These are phyloP conservation scores for Ploettnerulaceae sp. DNA, from an alignment of 2,329 filamentous ascomycete genomes.

Conservation along the genomic window DNA sequence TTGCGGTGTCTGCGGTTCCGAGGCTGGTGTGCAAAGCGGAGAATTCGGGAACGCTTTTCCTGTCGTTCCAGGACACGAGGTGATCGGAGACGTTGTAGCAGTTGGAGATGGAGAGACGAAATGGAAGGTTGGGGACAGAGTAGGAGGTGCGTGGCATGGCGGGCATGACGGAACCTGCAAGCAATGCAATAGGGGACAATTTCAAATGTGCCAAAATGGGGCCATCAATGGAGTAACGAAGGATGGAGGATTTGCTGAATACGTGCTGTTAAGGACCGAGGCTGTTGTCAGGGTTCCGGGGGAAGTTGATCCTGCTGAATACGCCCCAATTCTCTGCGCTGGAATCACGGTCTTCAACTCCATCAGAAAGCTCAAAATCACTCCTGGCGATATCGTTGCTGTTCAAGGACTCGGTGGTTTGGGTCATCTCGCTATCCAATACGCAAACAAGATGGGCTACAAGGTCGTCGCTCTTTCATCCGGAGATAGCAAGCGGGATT, in stretches of 20 bases:
- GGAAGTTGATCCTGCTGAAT: conserved; percentile 47
- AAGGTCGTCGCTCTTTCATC: conserved; percentile 64
- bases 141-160: conserved; percentile 67
- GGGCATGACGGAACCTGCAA: conserved; percentile 54
- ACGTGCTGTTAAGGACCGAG: conserved; percentile 54
- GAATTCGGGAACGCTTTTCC: conserved; percentile 53
- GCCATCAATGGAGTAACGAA: conserved; percentile 59
- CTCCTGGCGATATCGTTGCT: conserved; percentile 49
- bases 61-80: conserved; percentile 64
- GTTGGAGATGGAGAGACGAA: conserved; percentile 52
- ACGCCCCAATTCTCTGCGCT: conserved; percentile 58
- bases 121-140: conserved; percentile 59
- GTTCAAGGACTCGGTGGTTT: conserved; percentile 70
- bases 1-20: conserved; percentile 67
- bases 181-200: conserved; percentile 56
- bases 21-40: conserved; percentile 44
- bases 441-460: conserved; percentile 71
- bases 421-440: conserved; percentile 70
- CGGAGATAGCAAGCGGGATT: conserved; percentile 61
- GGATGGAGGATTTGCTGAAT: conserved; percentile 66
- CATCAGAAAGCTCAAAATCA: conserved; percentile 49
- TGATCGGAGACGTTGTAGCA: conserved; percentile 62
- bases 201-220: conserved; percentile 63
- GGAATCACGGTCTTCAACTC: conserved; percentile 61
- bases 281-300: conserved; percentile 53